Evolutionary conservation across 2,329 filamentous ascomycete species (phyloP).

Genomic region (Phialophora verrucosa): DNA sequence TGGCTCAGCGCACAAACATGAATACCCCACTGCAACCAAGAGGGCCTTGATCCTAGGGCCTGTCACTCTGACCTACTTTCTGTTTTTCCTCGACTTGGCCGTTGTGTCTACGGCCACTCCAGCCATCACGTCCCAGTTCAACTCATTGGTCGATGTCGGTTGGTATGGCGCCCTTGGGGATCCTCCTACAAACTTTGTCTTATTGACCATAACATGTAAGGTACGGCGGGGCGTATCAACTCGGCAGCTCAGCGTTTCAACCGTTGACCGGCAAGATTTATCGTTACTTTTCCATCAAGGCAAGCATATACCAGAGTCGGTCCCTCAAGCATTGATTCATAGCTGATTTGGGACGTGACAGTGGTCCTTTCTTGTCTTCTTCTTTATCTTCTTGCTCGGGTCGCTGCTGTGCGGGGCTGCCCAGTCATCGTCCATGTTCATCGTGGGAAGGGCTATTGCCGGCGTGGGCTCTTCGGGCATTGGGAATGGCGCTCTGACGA

Average conservation of each 20-base stretch:
- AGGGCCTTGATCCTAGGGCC: background rate
- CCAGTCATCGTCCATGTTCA: conserved; percentile 55
- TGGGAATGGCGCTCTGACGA: conserved; percentile 56
- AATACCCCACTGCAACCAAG: background rate
- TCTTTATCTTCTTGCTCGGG: conserved; percentile 59
- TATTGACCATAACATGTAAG: background rate
- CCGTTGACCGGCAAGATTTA: conserved; percentile 54
- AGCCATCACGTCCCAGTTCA: conserved; percentile 45
- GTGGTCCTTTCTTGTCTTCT: conserved; percentile 52
- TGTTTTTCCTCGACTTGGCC: conserved; percentile 11
- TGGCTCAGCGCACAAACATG: background rate
- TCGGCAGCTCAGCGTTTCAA: conserved; percentile 48
- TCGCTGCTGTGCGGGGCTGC: conserved; percentile 58
- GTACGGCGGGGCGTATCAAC: conserved; percentile 25
- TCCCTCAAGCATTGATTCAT: background rate
- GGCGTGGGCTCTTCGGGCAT: conserved; percentile 58
- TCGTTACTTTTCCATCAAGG: conserved; percentile 54
- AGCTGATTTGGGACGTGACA: background rate
- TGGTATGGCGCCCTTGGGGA: conserved; percentile 42
- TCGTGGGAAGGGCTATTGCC: conserved; percentile 58
- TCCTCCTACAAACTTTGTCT: too few relatives aligned
- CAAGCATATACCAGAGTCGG: background rate
- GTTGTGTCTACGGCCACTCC: conserved; percentile 37
- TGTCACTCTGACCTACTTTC: conserved; percentile 7
- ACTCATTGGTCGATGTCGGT: conserved; percentile 46